phyloP scores from a whole-genome alignment of 2,329 filamentous ascomycete species.

The Cyphellophora attinorum region DNA sequence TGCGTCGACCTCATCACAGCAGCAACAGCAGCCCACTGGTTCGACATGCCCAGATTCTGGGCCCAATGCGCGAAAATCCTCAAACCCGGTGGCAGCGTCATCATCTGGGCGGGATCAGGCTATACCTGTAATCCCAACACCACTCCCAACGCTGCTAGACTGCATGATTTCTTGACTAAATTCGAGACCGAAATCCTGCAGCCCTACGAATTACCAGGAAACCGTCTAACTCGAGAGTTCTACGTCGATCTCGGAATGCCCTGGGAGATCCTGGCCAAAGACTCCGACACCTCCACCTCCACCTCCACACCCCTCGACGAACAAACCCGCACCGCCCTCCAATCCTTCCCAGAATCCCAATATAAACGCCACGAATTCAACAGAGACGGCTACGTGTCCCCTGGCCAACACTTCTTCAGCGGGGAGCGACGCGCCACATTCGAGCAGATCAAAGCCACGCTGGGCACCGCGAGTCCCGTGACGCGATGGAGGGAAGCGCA shows the following conservation, averaged over 20 bases:
- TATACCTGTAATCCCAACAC: constrained; percentile 21
- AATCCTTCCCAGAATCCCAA: no score
- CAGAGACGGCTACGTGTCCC: constrained; percentile 3
- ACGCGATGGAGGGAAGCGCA: constrained; percentile 32
- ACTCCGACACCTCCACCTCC: no score
- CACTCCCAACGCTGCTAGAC: constrained; percentile 30
- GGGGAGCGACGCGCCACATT: constrained; percentile 16
- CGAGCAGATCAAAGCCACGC: constrained; percentile 17
- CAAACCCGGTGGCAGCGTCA: constrained; percentile 45
- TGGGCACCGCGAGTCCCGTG: constrained; percentile 29
- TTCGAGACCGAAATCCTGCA: constrained; percentile 28
- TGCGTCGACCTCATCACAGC: constrained; percentile 42
- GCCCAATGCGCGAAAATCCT: constrained; percentile 35
- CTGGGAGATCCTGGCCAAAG: no score
- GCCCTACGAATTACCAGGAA: constrained; percentile 34
- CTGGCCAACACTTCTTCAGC: constrained; percentile 20
- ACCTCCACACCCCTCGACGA: constrained; percentile 29
- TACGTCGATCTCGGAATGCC: constrained; percentile 40
- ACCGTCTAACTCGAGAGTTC: constrained; percentile 27
- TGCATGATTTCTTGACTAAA: constrained; percentile 33
- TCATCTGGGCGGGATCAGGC: constrained; percentile 35
- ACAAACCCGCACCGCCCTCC: constrained; percentile 27
- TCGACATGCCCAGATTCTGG: constrained; percentile 46
- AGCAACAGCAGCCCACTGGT: constrained; percentile 48
- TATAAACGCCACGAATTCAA: background rate